Percentiles rank a stretch among this genome's conserved stretches.
Conservation (phyloP, 1,284 basidiomycete genomes). For the Xerocomus minutiporus region DNA sequence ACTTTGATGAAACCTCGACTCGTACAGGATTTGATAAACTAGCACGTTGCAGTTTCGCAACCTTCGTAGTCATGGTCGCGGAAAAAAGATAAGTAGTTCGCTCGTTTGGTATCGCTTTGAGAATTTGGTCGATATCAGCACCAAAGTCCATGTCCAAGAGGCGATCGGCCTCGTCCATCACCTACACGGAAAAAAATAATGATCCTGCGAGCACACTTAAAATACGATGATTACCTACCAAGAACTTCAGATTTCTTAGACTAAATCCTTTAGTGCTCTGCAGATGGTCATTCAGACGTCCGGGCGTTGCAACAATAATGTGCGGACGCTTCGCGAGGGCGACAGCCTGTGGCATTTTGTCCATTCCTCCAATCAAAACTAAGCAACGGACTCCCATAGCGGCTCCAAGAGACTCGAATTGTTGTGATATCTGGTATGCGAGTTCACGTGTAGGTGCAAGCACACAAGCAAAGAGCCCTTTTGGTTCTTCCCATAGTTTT, state of each 20-base stretch:
- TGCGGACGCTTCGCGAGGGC: constrained; percentile 93
- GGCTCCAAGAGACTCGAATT: constrained; percentile 90
- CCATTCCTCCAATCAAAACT: constrained; percentile 94
- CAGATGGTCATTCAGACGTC: constrained; percentile 91
- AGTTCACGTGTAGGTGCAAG: constrained; percentile 96
- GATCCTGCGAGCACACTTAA: constrained; percentile 1
- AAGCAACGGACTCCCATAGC: constrained; percentile 91
- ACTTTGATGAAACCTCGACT: constrained; percentile 93
- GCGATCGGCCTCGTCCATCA: constrained; percentile 96
- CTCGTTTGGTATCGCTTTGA: constrained; percentile 93
- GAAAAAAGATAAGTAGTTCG: constrained; percentile 96
- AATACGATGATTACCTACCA: constrained; percentile 50
- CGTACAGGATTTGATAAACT: constrained; percentile 92
- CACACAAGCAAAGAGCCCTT: constrained; percentile 90
- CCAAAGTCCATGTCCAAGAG: constrained; percentile 98
- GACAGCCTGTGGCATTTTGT: constrained; percentile 90
- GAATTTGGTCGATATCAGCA: constrained; percentile 93
- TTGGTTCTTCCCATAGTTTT: constrained; percentile 94
- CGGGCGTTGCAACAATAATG: constrained; percentile 96
- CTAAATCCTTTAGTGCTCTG: constrained; percentile 99
- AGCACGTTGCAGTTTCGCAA: constrained; percentile 96
- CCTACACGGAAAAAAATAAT: constrained; percentile 42
- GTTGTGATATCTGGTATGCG: constrained; percentile 97
- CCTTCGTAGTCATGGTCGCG: constrained; percentile 99
- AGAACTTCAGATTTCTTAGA: constrained; percentile 80